Percentiles rank a stretch among this genome's conserved stretches.
phyloP scores from a whole-genome alignment of 164 flowering plant genomes.

The Euptelea pleiosperma region DNA sequence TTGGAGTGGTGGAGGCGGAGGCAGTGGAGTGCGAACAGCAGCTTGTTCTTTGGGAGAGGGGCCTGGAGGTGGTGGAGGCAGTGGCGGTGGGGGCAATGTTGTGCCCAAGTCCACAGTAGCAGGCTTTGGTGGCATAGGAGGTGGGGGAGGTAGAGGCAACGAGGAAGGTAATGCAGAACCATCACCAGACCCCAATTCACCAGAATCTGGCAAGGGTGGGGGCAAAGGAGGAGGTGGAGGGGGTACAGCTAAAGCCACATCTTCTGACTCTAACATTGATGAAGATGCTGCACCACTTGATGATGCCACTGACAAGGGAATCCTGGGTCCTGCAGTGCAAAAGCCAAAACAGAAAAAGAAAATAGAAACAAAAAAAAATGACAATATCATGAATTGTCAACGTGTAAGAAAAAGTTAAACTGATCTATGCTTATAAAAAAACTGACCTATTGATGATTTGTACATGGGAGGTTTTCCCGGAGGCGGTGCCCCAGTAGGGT shows the following conservation, averaged over 20 bases:
- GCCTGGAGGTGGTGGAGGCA: slow-evolving; percentile 82
- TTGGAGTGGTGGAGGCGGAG: slow-evolving; percentile 56
- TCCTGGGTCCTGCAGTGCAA: slow-evolving; percentile 66
- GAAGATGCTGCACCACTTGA: slow-evolving; percentile 67
- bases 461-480: slow-evolving; percentile 99
- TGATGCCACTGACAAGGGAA: slow-evolving; percentile 62
- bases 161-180: slow-evolving; percentile 54
- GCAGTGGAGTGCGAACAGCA: slow-evolving; percentile 39
- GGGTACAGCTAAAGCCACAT: slow-evolving; percentile 42
- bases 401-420: too few relatives aligned
- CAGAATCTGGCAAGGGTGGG: slow-evolving; percentile 64
- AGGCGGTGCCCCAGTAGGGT: slow-evolving; percentile 98
- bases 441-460: slow-evolving; percentile 82
- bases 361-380: background rate
- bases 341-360: slow-evolving; percentile 10
- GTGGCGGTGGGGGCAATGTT: slow-evolving; percentile 63
- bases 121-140: slow-evolving; percentile 72
- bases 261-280: slow-evolving; percentile 60
- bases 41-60: slow-evolving; percentile 67
- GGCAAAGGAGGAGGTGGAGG: slow-evolving; percentile 91
- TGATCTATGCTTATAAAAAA: too few relatives aligned
- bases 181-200: slow-evolving; percentile 39
- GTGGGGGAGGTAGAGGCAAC: slow-evolving; percentile 84
- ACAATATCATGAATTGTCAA: background rate
- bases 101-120: slow-evolving; percentile 28